Evolutionary conservation across 2,329 filamentous ascomycete genomes (phyloP).

Genomic region (Alternaria sp.): DNA sequence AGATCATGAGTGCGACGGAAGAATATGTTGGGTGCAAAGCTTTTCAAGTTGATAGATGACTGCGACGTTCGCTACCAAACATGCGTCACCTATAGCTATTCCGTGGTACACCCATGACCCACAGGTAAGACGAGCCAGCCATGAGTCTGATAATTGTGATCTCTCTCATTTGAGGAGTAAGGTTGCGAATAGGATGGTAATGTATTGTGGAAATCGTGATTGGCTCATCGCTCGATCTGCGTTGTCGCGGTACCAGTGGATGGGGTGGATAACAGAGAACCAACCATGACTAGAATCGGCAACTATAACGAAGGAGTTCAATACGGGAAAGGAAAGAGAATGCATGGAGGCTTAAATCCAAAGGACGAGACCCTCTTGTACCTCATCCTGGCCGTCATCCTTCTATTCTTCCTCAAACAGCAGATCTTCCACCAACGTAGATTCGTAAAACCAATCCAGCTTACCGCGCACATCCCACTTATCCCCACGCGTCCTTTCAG

Average conservation of each 20-base stretch:
- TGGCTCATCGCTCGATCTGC: neutral
- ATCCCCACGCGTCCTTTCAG: neutral
- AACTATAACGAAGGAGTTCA: neutral
- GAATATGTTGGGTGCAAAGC: neutral
- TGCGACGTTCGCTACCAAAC: neutral
- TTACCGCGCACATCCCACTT: neutral
- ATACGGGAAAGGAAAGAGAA: neutral
- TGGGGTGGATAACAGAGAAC: neutral
- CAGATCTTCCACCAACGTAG: neutral
- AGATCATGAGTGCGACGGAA: too few relatives aligned
- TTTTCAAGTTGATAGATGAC: neutral
- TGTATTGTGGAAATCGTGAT: neutral
- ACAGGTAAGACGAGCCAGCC: neutral
- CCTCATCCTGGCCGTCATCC: neutral
- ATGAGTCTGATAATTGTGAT: neutral
- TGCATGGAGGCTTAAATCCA: fast-evolving
- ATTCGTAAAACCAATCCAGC: neutral
- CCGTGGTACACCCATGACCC: neutral
- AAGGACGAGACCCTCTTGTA: fast-evolving
- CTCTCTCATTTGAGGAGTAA: neutral
- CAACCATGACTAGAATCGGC: neutral
- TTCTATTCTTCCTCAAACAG: neutral
- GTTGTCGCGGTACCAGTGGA: too few relatives aligned
- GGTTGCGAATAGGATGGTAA: neutral
- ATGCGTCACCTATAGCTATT: neutral